Conservation (phyloP, 345 rosid genomes). For the thale cress (Arabidopsis thaliana) region TAIR10.1 NC_003074.8:19788501-19789000, state of each 20-base stretch:
- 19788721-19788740: slow-evolving; percentile 37
- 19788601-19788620: slow-evolving; percentile 19
- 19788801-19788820: slow-evolving; percentile 28
- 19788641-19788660: neutral
- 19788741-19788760: slow-evolving; percentile 6
- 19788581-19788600: neutral
- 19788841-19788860: slow-evolving; percentile 23
- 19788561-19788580: neutral
- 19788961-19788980: neutral
- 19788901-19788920: slow-evolving; percentile 22
- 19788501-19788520: neutral
- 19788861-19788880: slow-evolving; percentile 16
- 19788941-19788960: neutral
- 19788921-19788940: neutral
- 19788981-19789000: neutral
- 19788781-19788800: neutral
- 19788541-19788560: slow-evolving; percentile 13
- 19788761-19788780: slow-evolving; percentile 31
- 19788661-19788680: neutral
- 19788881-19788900: slow-evolving; percentile 27
- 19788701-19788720: slow-evolving; percentile 38
- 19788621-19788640: neutral
- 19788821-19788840: slow-evolving; percentile 3
- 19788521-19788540: neutral
- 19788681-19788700: neutral